Conservation (phyloP, 139 green algal genomes). For the Haematococcus lacustris region DNA sequence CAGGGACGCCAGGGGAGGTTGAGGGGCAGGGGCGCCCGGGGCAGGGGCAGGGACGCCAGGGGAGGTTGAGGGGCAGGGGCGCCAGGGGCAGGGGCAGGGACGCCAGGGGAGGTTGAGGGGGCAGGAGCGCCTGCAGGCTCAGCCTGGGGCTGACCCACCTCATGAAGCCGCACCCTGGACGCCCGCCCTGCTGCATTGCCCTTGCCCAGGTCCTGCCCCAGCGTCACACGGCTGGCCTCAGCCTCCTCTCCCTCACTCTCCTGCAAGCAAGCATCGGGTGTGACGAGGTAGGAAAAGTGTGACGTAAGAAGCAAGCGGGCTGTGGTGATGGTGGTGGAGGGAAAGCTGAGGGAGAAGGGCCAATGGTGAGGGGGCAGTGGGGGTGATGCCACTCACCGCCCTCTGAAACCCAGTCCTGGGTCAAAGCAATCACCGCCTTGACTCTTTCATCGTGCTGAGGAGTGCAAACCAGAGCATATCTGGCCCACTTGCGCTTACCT, state of each 20-base stretch:
- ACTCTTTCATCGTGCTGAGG: neutral
- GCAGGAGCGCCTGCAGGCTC: slow-evolving; percentile 80
- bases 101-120: no score
- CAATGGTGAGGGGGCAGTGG: no score
- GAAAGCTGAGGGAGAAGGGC: no score
- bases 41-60: no score
- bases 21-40: no score
- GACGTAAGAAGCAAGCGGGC: neutral
- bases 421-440: no score
- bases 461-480: neutral
- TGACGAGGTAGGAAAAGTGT: neutral
- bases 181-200: slow-evolving; percentile 39
- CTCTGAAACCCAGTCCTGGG: no score
- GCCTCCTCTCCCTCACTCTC: slow-evolving; percentile 83
- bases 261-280: slow-evolving; percentile 23
- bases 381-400: no score
- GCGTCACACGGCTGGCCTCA: slow-evolving; percentile 49
- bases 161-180: slow-evolving; percentile 69
- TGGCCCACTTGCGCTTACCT: neutral
- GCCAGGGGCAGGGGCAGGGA: no score
- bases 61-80: no score
- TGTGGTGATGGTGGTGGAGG: neutral
- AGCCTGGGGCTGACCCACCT: slow-evolving; percentile 85
- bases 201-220: slow-evolving; percentile 38
- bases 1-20: no score